A percentile compares a stretch with the other conserved stretches of the same genome.
phyloP scores from a whole-genome alignment of 2,329 filamentous ascomycete genomes.

The Lasiodiplodia hormozganensis region DNA sequence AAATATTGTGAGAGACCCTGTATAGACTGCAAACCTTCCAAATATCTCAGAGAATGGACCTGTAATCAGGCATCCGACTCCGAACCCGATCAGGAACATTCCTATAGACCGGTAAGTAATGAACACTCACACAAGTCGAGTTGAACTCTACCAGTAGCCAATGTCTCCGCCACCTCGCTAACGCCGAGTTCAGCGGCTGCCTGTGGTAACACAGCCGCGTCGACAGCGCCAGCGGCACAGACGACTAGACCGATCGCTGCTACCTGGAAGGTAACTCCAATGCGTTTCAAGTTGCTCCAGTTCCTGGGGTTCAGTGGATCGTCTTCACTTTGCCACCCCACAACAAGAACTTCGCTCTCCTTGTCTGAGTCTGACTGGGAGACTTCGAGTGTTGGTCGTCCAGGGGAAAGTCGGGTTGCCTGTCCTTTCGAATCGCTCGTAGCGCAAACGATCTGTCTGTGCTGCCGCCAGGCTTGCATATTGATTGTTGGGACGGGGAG shows the following conservation, averaged over 20 bases:
- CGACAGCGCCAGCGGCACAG: constrained; percentile 58
- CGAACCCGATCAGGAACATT: constrained; percentile 50
- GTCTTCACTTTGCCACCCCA: constrained; percentile 45
- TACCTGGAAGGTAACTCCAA: constrained; percentile 44
- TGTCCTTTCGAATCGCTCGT: no score
- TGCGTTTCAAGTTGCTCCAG: constrained; percentile 40
- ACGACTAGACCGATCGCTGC: constrained; percentile 46
- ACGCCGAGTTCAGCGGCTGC: constrained; percentile 57
- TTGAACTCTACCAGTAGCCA: constrained; percentile 51
- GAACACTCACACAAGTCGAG: neutral
- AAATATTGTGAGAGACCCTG: constrained; percentile 54
- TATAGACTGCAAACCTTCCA: constrained; percentile 54
- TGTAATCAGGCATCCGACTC: constrained; percentile 55
- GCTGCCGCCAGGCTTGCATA: no score
- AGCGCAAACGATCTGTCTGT: no score
- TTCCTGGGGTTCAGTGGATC: constrained; percentile 48
- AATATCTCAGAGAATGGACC: constrained; percentile 45
- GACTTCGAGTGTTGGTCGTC: no score
- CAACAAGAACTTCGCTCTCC: constrained; percentile 47
- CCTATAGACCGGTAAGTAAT: constrained; percentile 18
- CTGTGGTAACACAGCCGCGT: constrained; percentile 55
- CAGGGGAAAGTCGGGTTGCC: no score
- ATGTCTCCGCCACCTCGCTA: constrained; percentile 57
- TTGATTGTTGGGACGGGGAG: no score
- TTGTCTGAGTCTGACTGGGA: constrained; percentile 9